Base-by-base conservation (phyloP, 2,329 filamentous ascomycete species). In the Phaeosphaeriaceae sp. region DNA sequence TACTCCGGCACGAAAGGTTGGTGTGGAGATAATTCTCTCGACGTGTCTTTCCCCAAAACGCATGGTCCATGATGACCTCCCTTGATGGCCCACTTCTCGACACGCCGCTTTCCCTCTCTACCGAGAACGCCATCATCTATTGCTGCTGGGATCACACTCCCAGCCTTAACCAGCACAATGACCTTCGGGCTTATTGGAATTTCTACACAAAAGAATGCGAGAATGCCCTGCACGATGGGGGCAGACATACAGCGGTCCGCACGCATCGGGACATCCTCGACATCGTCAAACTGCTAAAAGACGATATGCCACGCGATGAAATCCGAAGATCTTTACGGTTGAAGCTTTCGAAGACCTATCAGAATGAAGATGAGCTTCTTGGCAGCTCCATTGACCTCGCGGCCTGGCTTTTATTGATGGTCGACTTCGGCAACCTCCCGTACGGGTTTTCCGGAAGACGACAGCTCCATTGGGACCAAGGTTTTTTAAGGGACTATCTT, bases 211-310 rank as follows among this genome's bases (percentile, higher is more conserved):
- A 46, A 12, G 44, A 58, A 45, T 61, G 59, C 39, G 45, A 54
- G n/a, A 35, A 48, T 32, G 57, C 59, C 1, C 48, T 65, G 5
- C 42, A 56, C 23, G 56, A 62, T 35, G 42, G 43, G 2, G 59
- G 61, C 11, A 16, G 42, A 15, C 52, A 63, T 32, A 33, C 52
- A 3, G 35, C 52, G 1, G 55, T 41, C 3, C 49, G 58, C 13
- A 61, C 51, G 3, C 60, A 64, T 26, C 48, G 54, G 30, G 52
- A 66, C 33, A 42, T 66, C 7, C 21, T 58, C 16, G 61, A 64
- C 8, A 48, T 60, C 12, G 50, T 50, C 3, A 6, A 11, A 5
- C 33, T 42, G 12, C 18, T 66, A 1, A 42, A 56, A 36, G 16
- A 42, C 3, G 18, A 42, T 15, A 9, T 32, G 4, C 16, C 30